Conservation (phyloP, 1,139 yeast species). For the Pichia norvegensis region DNA sequence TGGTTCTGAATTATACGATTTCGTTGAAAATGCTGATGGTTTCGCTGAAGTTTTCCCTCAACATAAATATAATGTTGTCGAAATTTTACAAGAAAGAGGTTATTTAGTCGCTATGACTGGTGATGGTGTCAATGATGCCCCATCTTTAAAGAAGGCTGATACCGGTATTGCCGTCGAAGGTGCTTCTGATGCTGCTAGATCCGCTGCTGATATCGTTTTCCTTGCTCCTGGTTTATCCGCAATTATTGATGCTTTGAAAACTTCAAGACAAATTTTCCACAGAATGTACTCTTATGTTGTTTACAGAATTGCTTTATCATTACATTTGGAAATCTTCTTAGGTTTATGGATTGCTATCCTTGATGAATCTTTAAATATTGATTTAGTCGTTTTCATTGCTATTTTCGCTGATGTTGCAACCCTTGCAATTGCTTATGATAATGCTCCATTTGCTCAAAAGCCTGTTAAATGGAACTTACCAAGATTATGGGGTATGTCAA, state of each 20-base stretch:
- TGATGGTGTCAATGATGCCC: slow-evolving; percentile 97
- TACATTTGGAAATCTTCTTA: slow-evolving; percentile 86
- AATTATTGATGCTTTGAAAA: slow-evolving; percentile 86
- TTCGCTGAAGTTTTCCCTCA: slow-evolving; percentile 97
- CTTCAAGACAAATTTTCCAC: slow-evolving; percentile 96
- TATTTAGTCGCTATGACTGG: slow-evolving; percentile 97
- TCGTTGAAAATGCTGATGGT: slow-evolving; percentile 95
- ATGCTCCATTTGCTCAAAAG: slow-evolving; percentile 93
- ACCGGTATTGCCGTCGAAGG: slow-evolving; percentile 97
- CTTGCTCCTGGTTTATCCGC: slow-evolving; percentile 95
- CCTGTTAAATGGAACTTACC: slow-evolving; percentile 99
- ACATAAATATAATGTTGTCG: slow-evolving; percentile 90
- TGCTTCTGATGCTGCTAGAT: slow-evolving; percentile 94
- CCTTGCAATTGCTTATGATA: slow-evolving; percentile 89
- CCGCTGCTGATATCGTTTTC: slow-evolving; percentile 95
- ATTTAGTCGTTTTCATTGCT: slow-evolving; percentile 88
- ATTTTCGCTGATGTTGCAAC: slow-evolving; percentile 95
- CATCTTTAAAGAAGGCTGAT: slow-evolving; percentile 93
- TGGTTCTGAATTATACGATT: slow-evolving; percentile 93
- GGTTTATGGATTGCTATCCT: slow-evolving; percentile 93
- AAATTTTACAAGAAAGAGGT: slow-evolving; percentile 84
- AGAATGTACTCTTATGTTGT: slow-evolving; percentile 95
- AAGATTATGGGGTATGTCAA: slow-evolving; percentile 95
- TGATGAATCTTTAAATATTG: slow-evolving; percentile 74
- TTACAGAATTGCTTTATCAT: slow-evolving; percentile 89